Evolutionary conservation across 2,329 filamentous ascomycete genomes (phyloP).

Genomic region (Pestalotiopsis sp.): DNA sequence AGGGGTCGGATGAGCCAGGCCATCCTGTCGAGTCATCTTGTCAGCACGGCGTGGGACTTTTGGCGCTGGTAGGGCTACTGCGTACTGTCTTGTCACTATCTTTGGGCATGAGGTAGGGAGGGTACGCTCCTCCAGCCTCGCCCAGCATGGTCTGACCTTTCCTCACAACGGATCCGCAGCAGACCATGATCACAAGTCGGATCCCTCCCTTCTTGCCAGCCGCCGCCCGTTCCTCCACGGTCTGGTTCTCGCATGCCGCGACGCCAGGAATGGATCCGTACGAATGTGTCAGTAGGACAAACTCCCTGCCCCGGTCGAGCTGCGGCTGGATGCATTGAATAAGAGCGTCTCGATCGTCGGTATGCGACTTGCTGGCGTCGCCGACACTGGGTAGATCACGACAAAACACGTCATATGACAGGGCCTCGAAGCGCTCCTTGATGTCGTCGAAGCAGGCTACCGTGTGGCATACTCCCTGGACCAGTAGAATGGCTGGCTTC

Average conservation of each 20-base stretch:
- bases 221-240: background rate
- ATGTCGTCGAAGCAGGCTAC: background rate
- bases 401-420: background rate
- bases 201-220: background rate
- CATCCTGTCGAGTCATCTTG: background rate
- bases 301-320: background rate
- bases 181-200: background rate
- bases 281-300: background rate
- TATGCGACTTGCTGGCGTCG: background rate
- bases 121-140: background rate
- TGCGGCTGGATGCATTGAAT: background rate
- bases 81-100: background rate
- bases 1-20: background rate
- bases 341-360: background rate
- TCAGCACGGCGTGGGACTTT: background rate
- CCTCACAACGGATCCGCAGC: background rate
- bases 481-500: background rate
- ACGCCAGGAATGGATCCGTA: background rate
- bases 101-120: background rate
- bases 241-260: background rate
- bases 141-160: background rate
- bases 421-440: background rate
- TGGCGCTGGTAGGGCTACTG: background rate
- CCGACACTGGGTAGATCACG: background rate
- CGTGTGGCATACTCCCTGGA: background rate